phyloP scores from a whole-genome alignment of 495 filamentous ascomycete species.

The Neurospora tetraspora region DNA sequence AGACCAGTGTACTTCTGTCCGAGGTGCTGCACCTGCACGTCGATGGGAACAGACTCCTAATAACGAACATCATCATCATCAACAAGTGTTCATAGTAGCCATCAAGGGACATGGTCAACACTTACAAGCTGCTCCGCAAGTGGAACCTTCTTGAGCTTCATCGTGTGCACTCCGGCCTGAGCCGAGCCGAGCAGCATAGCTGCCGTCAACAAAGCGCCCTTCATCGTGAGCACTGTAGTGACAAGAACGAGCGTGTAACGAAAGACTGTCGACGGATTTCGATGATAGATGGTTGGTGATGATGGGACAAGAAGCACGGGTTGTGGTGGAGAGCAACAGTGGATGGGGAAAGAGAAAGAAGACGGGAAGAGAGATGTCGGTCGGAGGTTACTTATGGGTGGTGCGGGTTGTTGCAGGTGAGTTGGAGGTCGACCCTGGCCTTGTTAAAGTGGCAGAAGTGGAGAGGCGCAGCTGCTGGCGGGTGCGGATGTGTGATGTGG shows the following conservation, averaged over 20 bases:
- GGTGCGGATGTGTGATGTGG: not conserved
- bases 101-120: slow-evolving; percentile 8
- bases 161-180: slow-evolving; percentile 76
- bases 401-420: not conserved
- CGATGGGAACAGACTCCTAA: slow-evolving; percentile 67
- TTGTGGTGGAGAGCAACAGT: slow-evolving; percentile 4
- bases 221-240: slow-evolving; percentile 52
- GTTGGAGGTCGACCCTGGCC: slow-evolving; percentile 5
- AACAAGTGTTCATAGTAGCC: not conserved
- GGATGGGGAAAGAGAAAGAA: slow-evolving; percentile 4
- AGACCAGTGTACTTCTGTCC: slow-evolving; percentile 92
- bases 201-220: slow-evolving; percentile 64
- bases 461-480: not conserved
- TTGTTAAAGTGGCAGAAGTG: not conserved
- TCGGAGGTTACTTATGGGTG: slow-evolving; percentile 1
- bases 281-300: not conserved
- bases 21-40: slow-evolving; percentile 67
- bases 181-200: slow-evolving; percentile 75
- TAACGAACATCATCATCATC: slow-evolving; percentile 12
- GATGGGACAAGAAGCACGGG: slow-evolving; percentile 1
- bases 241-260: not conserved
- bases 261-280: not conserved
- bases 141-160: slow-evolving; percentile 95
- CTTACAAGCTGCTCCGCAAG: slow-evolving; percentile 84
- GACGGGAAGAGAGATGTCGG: slow-evolving; percentile 5